These are phyloP conservation scores for Pichia sp. DNA, from an alignment of 1,139 yeast species.

Conservation along the genomic window DNA sequence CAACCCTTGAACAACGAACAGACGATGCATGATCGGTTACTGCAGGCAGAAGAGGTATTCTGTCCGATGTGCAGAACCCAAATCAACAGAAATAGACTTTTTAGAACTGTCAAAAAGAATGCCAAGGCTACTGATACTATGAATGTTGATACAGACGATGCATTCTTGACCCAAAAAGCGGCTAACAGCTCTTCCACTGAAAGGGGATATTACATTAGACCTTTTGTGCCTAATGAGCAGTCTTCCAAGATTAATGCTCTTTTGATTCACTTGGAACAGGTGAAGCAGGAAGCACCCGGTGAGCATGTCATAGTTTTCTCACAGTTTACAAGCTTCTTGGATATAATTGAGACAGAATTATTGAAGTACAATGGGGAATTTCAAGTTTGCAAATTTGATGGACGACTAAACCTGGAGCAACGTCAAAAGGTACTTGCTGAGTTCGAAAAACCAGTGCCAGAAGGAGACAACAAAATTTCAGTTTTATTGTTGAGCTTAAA, in stretches of 20 bases:
- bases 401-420: conserved; percentile 62
- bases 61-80: conserved; percentile 58
- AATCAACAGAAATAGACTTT: conserved; percentile 38
- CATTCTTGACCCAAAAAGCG: conserved; percentile 13
- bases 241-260: conserved; percentile 77
- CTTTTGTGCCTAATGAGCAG: conserved; percentile 43
- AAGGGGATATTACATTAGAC: conserved; percentile 26
- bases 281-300: conserved; percentile 48
- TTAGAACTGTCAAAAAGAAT: conserved; percentile 27
- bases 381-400: conserved; percentile 65
- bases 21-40: background rate
- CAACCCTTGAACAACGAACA: background rate
- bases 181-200: conserved; percentile 3
- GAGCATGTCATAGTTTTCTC: conserved; percentile 85
- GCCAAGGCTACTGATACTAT: conserved; percentile 1
- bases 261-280: conserved; percentile 45
- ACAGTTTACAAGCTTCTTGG: conserved; percentile 81
- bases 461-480: conserved; percentile 35
- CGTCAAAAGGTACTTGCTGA: conserved; percentile 54
- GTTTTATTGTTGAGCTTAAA: conserved; percentile 70
- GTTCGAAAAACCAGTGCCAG: conserved; percentile 30
- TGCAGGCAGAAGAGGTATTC: conserved; percentile 21
- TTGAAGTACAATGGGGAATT: conserved; percentile 38
- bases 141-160: conserved; percentile 3
- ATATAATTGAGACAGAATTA: conserved; percentile 63